Evolutionary conservation across 495 filamentous ascomycete genomes (phyloP), one percentile per base, ranked within the genome.

Genomic region (Schizothecium vesticola): DNA sequence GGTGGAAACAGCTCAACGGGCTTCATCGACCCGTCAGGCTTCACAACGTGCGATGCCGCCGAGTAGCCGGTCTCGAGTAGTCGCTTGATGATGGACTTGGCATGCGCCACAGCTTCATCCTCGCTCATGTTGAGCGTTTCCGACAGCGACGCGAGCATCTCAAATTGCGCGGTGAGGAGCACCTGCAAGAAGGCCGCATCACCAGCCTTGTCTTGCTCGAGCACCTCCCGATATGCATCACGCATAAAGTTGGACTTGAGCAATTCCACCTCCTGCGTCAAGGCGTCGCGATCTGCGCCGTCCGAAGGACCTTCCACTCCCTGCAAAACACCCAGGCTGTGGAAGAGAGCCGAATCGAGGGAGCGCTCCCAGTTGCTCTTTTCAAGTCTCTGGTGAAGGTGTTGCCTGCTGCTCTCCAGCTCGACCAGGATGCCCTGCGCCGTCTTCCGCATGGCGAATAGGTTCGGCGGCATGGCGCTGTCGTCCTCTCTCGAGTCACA

Each of bases 401-500:
- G 92, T 66, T 96, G 91, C 73, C 94, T 82, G 77, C 92, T 97
- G 71, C 87, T 85, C 77, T 97, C 93, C 43, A 98, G 80, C 79
- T 99, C 95, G 12, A 91, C 79, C 28, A 96, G 83, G 28, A 97
- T 92, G 3, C 94, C 96, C 66, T 91, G 87, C 9, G 95, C 94
- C 7, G 91, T 91, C 74, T 92, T 94, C 43, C 94, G 88, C 83
- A 97, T 93, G 6, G 90, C 87, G 22, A 83, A 75, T 28, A 98
- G 78, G 60, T 86, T 89, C 3, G 80, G 76, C 8, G 85, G 83
- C 76, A 94, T 88, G 2, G 86, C 80, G 16, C 88, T 85, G 61
- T 91, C 89, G 51, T 85, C 81, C 60, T 91, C 92, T 13, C 87
- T 84, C 12, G 80, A 82, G 22, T 90, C 92, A 72, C 89, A 93